phyloP scores from a whole-genome alignment of 345 rosid genomes.

The Brassica nigra region DNA sequence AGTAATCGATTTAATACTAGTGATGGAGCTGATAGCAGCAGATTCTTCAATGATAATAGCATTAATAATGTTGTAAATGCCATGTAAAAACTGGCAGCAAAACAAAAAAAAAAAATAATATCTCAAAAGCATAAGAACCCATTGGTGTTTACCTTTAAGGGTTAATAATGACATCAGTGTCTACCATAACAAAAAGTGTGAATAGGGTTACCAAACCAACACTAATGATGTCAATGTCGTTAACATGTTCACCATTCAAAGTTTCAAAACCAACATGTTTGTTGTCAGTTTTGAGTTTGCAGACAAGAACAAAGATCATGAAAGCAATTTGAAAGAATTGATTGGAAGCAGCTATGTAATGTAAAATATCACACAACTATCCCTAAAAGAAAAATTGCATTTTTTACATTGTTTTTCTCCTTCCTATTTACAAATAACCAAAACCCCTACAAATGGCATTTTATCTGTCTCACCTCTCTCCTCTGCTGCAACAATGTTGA shows the following conservation, averaged over 20 bases:
- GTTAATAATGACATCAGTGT: background rate
- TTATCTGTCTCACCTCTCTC: conserved; percentile 40
- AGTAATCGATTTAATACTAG: background rate
- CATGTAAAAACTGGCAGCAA: background rate
- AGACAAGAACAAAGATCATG: conserved; percentile 24
- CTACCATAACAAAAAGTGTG: background rate
- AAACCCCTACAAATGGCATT: conserved; percentile 33
- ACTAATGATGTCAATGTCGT: background rate
- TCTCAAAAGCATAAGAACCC: background rate
- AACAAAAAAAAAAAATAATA: background rate
- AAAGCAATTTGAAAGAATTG: conserved; percentile 37
- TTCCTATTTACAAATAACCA: conserved; percentile 34
- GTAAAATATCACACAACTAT: conserved; percentile 30
- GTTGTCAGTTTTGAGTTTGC: background rate
- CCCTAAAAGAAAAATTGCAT: conserved; percentile 40
- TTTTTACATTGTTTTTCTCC: conserved; percentile 39
- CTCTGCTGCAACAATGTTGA: conserved; percentile 18
- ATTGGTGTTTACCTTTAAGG: no score
- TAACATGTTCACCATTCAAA: background rate
- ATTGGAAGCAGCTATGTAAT: conserved; percentile 33
- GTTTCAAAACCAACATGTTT: background rate
- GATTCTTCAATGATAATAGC: background rate
- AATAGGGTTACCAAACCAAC: background rate
- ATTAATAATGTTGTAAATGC: background rate
- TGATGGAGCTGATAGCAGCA: background rate